These are phyloP conservation scores for Yarrowia deformans DNA, from an alignment of 805 yeast genomes.

Conservation along the genomic window DNA sequence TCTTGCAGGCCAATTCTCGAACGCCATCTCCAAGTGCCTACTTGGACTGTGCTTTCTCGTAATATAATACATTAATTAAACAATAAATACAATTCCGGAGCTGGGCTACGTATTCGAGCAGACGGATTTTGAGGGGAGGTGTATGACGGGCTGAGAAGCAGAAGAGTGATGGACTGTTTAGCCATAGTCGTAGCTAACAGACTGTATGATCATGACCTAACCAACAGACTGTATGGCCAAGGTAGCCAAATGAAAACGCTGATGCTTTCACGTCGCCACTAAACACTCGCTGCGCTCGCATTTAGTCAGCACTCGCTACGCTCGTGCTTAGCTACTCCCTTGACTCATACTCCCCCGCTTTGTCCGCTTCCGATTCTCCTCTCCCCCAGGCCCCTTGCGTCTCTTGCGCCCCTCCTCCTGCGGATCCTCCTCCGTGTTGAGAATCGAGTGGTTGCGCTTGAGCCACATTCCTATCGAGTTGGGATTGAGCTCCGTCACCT, in stretches of 20 bases:
- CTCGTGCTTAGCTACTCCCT: constrained; percentile 9
- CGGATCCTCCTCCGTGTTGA: constrained; percentile 25
- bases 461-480: constrained; percentile 38
- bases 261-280: too few relatives aligned
- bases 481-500: constrained; percentile 38
- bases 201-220: not conserved
- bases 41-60: too few relatives aligned
- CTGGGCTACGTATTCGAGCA: not conserved
- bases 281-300: not conserved
- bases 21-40: too few relatives aligned
- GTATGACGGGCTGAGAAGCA: not conserved
- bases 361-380: constrained; percentile 4
- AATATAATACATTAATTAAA: constrained; percentile 24
- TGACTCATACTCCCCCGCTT: constrained; percentile 28
- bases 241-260: too few relatives aligned
- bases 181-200: too few relatives aligned
- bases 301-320: not conserved
- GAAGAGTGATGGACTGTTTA: too few relatives aligned
- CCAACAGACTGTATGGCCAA: not conserved
- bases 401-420: constrained; percentile 31
- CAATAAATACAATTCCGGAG: constrained; percentile 19
- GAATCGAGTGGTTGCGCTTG: constrained; percentile 20
- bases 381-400: constrained; percentile 17
- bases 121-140: not conserved
- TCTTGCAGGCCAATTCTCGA: too few relatives aligned